phyloP scores from a whole-genome alignment of 2,329 filamentous ascomycete species.

The Penicillium sp. region DNA sequence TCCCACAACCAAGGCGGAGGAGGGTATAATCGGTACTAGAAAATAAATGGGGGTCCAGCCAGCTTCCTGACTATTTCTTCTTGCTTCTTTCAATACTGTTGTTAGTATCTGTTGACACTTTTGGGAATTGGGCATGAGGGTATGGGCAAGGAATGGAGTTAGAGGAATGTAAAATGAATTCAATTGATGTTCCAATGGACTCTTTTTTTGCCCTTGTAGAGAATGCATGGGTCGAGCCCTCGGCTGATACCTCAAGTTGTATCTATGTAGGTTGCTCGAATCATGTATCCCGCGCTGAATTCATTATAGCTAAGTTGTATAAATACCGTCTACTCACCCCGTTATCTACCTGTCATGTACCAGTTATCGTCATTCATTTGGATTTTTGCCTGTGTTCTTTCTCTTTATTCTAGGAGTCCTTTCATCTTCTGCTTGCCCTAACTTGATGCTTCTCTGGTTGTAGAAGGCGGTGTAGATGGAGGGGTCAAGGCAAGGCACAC shows the following conservation, averaged over 20 bases:
- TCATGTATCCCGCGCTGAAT: not conserved
- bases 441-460: not conserved
- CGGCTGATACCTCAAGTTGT: not conserved
- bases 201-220: not conserved
- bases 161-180: slow-evolving; percentile 12
- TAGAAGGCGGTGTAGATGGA: slow-evolving; percentile 17
- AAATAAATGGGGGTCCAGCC: not conserved
- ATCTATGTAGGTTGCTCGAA: not conserved
- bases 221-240: not conserved
- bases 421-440: not conserved
- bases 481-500: slow-evolving; percentile 14
- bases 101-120: slow-evolving; percentile 3
- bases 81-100: not conserved
- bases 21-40: slow-evolving; percentile 41
- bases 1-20: slow-evolving; percentile 28
- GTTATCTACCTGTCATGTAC: not conserved
- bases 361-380: no score
- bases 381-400: not conserved
- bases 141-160: slow-evolving; percentile 7
- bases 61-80: not conserved
- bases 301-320: not conserved
- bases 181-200: not conserved
- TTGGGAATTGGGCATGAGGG: slow-evolving; percentile 1
- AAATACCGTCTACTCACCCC: no score
- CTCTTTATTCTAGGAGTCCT: not conserved